These are phyloP conservation scores for Clarireedia hainanense DNA, from an alignment of 2,329 filamentous ascomycete species.

Conservation along the genomic window DNA sequence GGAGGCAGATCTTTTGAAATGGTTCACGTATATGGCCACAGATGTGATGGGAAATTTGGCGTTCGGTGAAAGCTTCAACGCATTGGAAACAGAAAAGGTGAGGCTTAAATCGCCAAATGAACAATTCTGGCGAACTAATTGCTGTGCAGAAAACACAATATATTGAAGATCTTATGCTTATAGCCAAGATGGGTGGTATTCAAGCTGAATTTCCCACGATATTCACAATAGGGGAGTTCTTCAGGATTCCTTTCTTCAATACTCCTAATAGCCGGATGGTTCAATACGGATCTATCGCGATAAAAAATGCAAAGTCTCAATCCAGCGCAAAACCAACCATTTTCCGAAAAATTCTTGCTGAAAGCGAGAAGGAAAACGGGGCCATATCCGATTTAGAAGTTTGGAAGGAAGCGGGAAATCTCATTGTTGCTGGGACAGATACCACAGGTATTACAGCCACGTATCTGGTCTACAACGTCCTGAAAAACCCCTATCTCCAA, in stretches of 20 bases:
- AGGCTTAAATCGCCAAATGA: slow-evolving; percentile 1
- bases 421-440: slow-evolving; percentile 8
- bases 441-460: slow-evolving; percentile 5
- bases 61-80: slow-evolving; percentile 48
- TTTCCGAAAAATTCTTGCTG: background rate
- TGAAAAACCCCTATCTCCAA: background rate
- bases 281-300: background rate
- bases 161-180: background rate
- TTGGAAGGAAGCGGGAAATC: background rate
- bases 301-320: slow-evolving; percentile 23
- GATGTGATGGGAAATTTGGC: slow-evolving; percentile 46
- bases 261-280: accelerated
- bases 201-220: background rate
- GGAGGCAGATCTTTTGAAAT: slow-evolving; percentile 41
- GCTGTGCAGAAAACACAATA: background rate
- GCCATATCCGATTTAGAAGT: background rate
- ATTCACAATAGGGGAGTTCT: background rate
- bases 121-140: background rate
- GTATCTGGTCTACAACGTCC: background rate
- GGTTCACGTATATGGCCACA: slow-evolving; percentile 46
- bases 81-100: slow-evolving; percentile 43
- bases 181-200: accelerated
- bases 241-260: background rate
- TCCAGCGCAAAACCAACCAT: background rate
- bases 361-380: background rate